Evolutionary conservation across 2,329 filamentous ascomycete genomes (phyloP).

Genomic region (Exophiala alcalophila): DNA sequence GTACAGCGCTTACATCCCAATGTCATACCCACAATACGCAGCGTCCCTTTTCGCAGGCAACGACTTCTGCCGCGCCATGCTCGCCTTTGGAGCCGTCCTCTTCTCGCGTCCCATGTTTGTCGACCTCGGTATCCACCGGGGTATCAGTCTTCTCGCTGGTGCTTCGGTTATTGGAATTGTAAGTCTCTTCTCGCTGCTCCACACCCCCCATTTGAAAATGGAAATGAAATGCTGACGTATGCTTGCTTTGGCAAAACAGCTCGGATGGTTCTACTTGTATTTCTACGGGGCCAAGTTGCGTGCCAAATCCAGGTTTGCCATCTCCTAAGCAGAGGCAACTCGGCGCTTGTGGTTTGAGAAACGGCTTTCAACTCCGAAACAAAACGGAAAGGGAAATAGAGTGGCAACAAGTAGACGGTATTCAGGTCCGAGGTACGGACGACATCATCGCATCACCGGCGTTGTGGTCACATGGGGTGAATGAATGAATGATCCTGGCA

Average conservation of each 20-base stretch:
- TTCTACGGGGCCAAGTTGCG: conserved; percentile 56
- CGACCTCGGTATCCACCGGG: conserved; percentile 29
- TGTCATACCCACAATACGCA: conserved; percentile 25
- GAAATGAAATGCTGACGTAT: too few relatives aligned
- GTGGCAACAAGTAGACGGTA: too few relatives aligned
- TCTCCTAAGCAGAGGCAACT: too few relatives aligned
- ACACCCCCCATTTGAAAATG: too few relatives aligned
- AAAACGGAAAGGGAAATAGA: too few relatives aligned
- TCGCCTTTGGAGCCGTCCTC: conserved; percentile 30
- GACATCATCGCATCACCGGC: too few relatives aligned
- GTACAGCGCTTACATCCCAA: conserved; percentile 23
- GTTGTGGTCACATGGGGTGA: too few relatives aligned
- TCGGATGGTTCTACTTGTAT: conserved; percentile 59
- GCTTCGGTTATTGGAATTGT: conserved; percentile 35
- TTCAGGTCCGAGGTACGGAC: too few relatives aligned
- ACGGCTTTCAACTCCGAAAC: too few relatives aligned
- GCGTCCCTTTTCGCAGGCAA: conserved; percentile 29
- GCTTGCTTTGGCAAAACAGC: conserved; percentile 39
- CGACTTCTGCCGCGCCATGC: conserved; percentile 30
- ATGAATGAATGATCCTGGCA: too few relatives aligned
- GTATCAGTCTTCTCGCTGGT: conserved; percentile 37
- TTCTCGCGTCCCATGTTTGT: conserved; percentile 24
- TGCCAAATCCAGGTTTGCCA: conserved; percentile 58
- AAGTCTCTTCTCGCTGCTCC: conserved; percentile 37
- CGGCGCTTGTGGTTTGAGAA: too few relatives aligned